phyloP scores from a whole-genome alignment of 305 asterid species.

The Fraxinus latifolia region DNA sequence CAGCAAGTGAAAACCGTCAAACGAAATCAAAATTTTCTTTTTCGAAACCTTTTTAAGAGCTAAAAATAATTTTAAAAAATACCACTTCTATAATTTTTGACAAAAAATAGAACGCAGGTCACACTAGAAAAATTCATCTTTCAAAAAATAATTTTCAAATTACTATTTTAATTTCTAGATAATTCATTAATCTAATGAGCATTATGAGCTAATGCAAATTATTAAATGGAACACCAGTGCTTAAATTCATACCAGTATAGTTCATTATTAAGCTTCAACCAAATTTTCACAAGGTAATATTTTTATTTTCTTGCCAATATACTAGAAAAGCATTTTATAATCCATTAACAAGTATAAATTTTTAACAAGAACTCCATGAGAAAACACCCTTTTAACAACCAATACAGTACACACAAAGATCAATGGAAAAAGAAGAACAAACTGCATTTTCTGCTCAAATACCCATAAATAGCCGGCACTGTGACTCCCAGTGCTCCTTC shows the following conservation, averaged over 20 bases:
- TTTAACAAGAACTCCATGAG: neutral
- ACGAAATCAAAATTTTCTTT: neutral
- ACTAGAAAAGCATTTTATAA: neutral
- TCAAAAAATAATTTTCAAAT: neutral
- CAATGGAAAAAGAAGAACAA: neutral
- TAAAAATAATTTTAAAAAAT: too few species aligned
- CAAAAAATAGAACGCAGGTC: neutral
- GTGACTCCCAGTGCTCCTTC: conserved; percentile 89
- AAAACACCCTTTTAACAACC: neutral
- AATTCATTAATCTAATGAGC: neutral
- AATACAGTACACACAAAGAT: neutral
- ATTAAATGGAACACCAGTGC: neutral
- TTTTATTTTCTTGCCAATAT: neutral
- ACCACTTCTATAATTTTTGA: neutral
- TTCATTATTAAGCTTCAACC: too few species aligned
- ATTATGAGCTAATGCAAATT: neutral
- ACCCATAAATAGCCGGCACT: conserved; percentile 69
- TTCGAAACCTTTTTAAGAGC: neutral
- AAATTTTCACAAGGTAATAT: neutral
- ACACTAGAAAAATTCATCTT: neutral
- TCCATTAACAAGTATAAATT: neutral
- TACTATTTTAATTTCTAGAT: neutral
- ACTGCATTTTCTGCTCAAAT: conserved; percentile 32
- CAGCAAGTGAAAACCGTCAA: neutral
- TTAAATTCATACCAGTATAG: neutral